These are phyloP conservation scores for Phialophora tarda DNA, from an alignment of 2,329 filamentous ascomycete species.

Conservation along the genomic window DNA sequence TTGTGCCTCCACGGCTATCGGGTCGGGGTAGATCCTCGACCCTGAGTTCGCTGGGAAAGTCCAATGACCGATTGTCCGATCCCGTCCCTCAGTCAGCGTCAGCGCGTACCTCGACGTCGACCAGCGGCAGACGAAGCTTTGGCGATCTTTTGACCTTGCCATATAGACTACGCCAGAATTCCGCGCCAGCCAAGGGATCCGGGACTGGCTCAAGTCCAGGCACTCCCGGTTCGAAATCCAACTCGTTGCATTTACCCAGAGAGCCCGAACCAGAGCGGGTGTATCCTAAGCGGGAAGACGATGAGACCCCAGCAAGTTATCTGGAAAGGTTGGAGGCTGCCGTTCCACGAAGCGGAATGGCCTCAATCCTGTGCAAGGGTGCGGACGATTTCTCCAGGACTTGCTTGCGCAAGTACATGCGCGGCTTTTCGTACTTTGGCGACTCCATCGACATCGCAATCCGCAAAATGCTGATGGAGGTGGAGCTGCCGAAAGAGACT, in stretches of 20 bases:
- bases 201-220: conserved; percentile 65
- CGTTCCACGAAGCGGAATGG: conserved; percentile 80
- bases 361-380: conserved; percentile 83
- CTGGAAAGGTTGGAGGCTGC: conserved; percentile 80
- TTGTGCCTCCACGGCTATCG: conserved; percentile 64
- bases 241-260: conserved; percentile 77
- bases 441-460: conserved; percentile 98
- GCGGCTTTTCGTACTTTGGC: conserved; percentile 91
- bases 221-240: conserved; percentile 79
- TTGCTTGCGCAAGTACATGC: conserved; percentile 92
- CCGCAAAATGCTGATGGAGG: conserved; percentile 93
- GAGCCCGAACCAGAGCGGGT: conserved; percentile 64
- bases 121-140: conserved; percentile 85
- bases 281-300: conserved; percentile 79
- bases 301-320: conserved; percentile 89
- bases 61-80: conserved; percentile 64
- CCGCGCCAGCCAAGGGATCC: conserved; percentile 71
- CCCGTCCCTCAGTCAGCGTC: conserved; percentile 64
- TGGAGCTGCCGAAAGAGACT: conserved; percentile 93
- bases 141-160: conserved; percentile 82
- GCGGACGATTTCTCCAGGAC: conserved; percentile 80
- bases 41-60: conserved; percentile 77
- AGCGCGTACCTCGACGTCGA: conserved; percentile 78
- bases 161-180: conserved; percentile 78
- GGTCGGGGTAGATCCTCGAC: conserved; percentile 84